Evolutionary conservation across 202 grass and related monocot genomes (phyloP), one percentile per base, ranked within the genome.

Genomic region (Musa balbisiana): DNA sequence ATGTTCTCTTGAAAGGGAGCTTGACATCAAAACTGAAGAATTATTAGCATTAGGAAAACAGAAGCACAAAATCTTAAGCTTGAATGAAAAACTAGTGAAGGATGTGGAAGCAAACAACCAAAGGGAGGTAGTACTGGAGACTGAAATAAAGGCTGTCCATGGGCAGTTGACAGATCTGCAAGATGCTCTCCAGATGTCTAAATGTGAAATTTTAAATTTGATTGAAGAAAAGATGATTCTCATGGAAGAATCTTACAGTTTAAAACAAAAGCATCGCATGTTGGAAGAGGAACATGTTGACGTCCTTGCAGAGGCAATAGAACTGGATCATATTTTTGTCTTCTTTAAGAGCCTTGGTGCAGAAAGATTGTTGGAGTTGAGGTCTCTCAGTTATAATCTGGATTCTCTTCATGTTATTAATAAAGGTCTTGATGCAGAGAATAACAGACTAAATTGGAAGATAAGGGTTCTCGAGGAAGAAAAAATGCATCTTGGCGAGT

Each of bases 271-370:
- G 72, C 81, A 78, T 73, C 75, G 75, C 69, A 60, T 64, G 52
- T 78, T 87, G 83, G 83, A 87, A 75, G 62, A 82, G 69, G 87
- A 90, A n/a, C 83, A 87, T 49, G 17, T 12, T 53, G 20, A 67
- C 49, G 20, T 82, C 75, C 68, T 90, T 82, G 65, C 82, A 67
- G 88, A 98, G 80, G 86, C 80, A 58, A 87, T 92, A 83, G 92
- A 74, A 77, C 84, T 91, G 11, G 84, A 89, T 53, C 86, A 98
- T 84, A 77, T 91, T 56, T 89, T 63, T 87, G 86, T 85, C 16
- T 92, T 94, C 80, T 88, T 88, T 67, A 89, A 76, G 65, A 80
- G 88, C 52, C 94, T 94, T 77, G 87, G 80, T 79, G 86, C 83
- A 77, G 94, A 98, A 80, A 87, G 82, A 85, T 76, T 83, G 75